Percentiles rank a stretch among this genome's conserved stretches.
Conservation (phyloP, 139 green algal genomes). For the Chlorella ohadii region DNA sequence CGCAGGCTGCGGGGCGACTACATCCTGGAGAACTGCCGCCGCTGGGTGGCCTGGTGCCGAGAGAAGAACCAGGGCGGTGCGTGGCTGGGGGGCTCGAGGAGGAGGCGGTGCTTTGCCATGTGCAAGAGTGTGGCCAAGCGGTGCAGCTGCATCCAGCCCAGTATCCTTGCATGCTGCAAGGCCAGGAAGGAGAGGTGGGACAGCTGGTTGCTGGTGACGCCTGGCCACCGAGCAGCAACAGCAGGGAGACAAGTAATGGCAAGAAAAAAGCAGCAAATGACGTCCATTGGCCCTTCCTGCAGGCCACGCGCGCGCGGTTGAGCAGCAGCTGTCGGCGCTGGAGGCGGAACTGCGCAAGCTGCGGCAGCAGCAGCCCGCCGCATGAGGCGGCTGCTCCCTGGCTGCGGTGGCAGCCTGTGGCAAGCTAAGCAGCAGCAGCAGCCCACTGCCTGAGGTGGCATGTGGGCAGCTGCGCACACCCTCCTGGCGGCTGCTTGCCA, state of each 20-base stretch:
- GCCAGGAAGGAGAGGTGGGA: no score
- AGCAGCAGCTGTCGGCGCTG: conserved; percentile 27
- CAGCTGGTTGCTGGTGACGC: no score
- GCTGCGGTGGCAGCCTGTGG: background rate
- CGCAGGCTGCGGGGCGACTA: conserved; percentile 21
- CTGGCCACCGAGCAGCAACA: no score
- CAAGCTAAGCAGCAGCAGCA: no score
- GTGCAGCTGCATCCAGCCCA: no score
- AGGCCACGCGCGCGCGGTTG: background rate
- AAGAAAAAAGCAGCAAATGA: no score
- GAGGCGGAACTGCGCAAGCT: conserved; percentile 18
- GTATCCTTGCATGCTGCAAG: no score
- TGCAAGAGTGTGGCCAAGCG: no score
- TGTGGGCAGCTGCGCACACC: no score
- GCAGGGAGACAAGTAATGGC: no score
- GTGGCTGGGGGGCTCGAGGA: background rate
- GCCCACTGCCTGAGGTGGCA: no score
- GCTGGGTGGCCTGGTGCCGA: conserved; percentile 25
- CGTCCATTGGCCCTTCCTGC: background rate
- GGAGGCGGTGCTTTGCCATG: background rate
- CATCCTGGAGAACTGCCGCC: conserved; percentile 28
- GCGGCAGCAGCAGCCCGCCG: background rate
- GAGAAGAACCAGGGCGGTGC: conserved; percentile 25
- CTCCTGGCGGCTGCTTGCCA: no score
- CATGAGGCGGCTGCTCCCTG: background rate